Evolutionary conservation across 1,139 yeast species (phyloP).

Genomic region (Lodderomyces metapsilosis): DNA sequence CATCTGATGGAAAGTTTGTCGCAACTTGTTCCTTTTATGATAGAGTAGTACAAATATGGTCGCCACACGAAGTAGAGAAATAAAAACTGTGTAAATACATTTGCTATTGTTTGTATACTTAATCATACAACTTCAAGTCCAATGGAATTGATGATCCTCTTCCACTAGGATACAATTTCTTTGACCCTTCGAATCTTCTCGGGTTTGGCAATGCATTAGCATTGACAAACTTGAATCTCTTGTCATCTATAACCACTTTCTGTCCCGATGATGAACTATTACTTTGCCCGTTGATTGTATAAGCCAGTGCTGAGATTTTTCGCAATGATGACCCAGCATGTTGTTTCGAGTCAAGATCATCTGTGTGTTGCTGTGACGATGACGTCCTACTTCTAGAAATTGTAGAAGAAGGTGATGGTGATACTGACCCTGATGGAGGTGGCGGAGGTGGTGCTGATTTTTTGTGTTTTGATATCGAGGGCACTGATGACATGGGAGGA

Average conservation of each 20-base stretch:
- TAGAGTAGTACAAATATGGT: constrained; percentile 75
- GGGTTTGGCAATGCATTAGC: constrained; percentile 78
- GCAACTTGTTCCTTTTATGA: constrained; percentile 93
- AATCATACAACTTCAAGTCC: constrained; percentile 45
- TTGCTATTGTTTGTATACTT: neutral
- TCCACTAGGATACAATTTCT: constrained; percentile 89
- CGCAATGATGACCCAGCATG: constrained; percentile 50
- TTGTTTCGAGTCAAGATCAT: constrained; percentile 43
- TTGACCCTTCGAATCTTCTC: constrained; percentile 55
- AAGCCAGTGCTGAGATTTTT: constrained; percentile 57
- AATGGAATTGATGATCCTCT: constrained; percentile 93
- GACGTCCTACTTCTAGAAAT: constrained; percentile 12
- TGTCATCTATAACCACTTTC: constrained; percentile 62
- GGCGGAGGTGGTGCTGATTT: constrained; percentile 40
- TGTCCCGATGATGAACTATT: constrained; percentile 16
- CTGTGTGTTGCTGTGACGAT: constrained; percentile 12
- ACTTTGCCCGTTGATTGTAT: constrained; percentile 39
- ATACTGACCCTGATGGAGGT: constrained; percentile 22
- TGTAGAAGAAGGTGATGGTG: neutral
- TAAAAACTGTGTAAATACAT: constrained; percentile 1
- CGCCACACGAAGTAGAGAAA: constrained; percentile 14
- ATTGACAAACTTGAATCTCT: constrained; percentile 69
- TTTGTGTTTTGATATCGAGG: constrained; percentile 16
- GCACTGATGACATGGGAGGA: constrained; percentile 18
- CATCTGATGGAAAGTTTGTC: constrained; percentile 41